Conservation (phyloP, 768 basidiomycete genomes). For the Pisolithus marmoratus region DNA sequence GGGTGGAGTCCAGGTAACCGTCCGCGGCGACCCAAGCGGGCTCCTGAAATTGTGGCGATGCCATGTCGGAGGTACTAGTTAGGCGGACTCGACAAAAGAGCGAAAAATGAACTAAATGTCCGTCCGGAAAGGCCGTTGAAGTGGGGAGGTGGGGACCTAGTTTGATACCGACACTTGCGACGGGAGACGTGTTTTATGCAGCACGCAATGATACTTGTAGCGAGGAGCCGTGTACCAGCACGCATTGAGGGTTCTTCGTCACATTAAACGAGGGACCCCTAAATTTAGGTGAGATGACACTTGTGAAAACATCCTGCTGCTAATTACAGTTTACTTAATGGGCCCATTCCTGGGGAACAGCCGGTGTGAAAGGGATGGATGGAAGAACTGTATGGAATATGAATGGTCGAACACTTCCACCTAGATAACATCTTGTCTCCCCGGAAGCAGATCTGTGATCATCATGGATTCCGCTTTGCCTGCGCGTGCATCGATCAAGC, state of each 20-base stretch:
- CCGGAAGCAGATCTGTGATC: background rate
- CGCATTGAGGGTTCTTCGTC: no score
- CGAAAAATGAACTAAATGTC: background rate
- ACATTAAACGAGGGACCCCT: constrained; percentile 1
- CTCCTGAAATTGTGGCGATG: constrained; percentile 1
- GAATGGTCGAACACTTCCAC: background rate
- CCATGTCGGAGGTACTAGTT: background rate
- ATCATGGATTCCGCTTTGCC: background rate
- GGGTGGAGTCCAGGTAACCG: background rate
- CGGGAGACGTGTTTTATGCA: background rate
- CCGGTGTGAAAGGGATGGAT: background rate
- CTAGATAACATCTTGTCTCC: background rate
- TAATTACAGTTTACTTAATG: background rate
- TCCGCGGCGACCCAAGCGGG: background rate
- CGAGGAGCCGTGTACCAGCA: no score
- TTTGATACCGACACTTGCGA: background rate
- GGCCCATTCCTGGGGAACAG: background rate
- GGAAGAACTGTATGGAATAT: background rate
- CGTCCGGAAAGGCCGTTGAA: background rate
- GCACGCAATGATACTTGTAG: no score
- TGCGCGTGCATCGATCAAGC: background rate
- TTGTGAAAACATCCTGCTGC: background rate
- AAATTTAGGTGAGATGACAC: background rate
- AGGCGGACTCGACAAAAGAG: background rate
- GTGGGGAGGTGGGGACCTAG: background rate